Conservation (phyloP, 768 basidiomycete genomes). For the Zangia roseola region DNA sequence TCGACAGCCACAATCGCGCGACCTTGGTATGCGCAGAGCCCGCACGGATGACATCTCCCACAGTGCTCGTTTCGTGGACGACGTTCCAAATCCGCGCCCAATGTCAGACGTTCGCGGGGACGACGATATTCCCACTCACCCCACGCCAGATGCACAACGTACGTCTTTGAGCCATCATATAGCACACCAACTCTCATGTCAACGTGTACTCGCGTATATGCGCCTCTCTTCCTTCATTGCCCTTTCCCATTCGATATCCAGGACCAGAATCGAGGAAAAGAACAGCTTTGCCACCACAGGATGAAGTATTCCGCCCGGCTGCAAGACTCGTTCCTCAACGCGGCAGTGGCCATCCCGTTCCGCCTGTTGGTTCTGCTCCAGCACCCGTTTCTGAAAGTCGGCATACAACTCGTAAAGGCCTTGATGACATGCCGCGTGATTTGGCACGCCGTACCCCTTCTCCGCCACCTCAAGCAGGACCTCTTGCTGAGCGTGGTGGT, state of each 20-base stretch:
- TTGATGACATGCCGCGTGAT: constrained; percentile 7
- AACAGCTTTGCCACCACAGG: constrained; percentile 37
- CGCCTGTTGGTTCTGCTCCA: neutral
- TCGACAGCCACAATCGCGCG: constrained; percentile 13
- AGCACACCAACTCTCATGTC: constrained; percentile 28
- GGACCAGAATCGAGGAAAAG: constrained; percentile 35
- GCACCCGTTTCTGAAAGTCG: constrained; percentile 10
- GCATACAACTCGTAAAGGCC: neutral
- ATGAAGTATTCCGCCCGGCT: constrained; percentile 27
- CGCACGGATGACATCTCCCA: constrained; percentile 20
- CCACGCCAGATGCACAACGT: constrained; percentile 35
- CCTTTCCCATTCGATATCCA: constrained; percentile 19
- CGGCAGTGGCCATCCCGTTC: constrained; percentile 8
- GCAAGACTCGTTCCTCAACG: constrained; percentile 14
- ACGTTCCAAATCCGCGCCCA: constrained; percentile 19
- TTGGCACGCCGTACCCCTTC: constrained; percentile 14
- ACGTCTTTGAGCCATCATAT: constrained; percentile 35
- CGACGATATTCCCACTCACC: constrained; percentile 16
- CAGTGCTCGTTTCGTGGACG: constrained; percentile 14
- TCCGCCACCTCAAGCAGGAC: constrained; percentile 7
- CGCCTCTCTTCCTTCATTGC: constrained; percentile 19
- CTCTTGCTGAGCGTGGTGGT: constrained; percentile 12
- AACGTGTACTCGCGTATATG: constrained; percentile 25
- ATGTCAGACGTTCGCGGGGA: constrained; percentile 18
- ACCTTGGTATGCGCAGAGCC: constrained; percentile 16